phyloP scores from a whole-genome alignment of 2,329 filamentous ascomycete species.

The Calonectria multiphialidica region DNA sequence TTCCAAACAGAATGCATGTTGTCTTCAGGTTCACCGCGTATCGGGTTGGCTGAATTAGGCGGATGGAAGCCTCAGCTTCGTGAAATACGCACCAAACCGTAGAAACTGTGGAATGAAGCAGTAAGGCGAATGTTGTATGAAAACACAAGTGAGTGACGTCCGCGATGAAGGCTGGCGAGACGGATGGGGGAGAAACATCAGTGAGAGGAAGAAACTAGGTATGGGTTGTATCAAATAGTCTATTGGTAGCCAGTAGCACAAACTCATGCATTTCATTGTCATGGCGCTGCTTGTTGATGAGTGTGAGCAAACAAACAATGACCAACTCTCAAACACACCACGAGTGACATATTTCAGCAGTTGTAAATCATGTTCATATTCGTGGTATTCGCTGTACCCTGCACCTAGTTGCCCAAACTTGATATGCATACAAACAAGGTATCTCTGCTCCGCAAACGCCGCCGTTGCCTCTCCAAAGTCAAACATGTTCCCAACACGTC shows the following conservation, averaged over 20 bases:
- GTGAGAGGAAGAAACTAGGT: not conserved
- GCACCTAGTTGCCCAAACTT: conserved; percentile 20
- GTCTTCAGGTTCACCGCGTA: not conserved
- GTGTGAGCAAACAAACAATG: not conserved
- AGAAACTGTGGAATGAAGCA: not conserved
- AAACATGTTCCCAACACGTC: conserved; percentile 36
- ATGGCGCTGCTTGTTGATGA: not conserved
- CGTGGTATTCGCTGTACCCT: conserved; percentile 21
- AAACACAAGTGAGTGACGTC: not conserved
- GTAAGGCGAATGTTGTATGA: not conserved
- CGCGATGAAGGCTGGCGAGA: not conserved
- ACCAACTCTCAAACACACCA: not conserved
- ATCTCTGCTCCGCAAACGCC: conserved; percentile 42
- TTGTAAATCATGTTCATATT: not conserved
- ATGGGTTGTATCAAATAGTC: not conserved
- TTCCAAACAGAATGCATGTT: not conserved
- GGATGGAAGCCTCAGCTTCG: not conserved
- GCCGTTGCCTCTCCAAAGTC: conserved; percentile 26
- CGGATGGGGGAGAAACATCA: not conserved
- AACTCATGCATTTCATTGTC: not conserved
- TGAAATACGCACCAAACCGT: not conserved
- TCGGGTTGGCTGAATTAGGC: not conserved
- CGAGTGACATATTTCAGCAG: too few species aligned
- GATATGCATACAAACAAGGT: conserved; percentile 35
- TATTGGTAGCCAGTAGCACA: not conserved